A percentile compares a stretch with the other conserved stretches of the same genome.
These are phyloP conservation scores for Clitopilus passeckerianus DNA, from an alignment of 768 basidiomycete genomes.

Conservation along the genomic window DNA sequence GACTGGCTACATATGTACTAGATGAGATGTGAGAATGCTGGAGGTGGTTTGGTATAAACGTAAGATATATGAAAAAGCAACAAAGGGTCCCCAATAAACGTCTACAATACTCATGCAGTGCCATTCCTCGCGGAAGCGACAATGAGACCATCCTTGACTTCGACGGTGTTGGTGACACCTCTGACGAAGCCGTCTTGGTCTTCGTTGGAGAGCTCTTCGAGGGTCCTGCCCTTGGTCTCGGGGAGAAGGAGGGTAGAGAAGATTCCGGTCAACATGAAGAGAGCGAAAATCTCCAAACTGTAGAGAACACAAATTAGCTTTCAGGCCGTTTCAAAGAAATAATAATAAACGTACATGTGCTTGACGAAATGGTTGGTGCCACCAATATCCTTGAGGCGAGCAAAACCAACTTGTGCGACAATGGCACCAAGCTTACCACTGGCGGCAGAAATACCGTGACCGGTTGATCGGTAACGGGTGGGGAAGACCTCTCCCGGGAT, in stretches of 20 bases:
- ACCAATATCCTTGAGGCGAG: slow-evolving; percentile 61
- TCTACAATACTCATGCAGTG: neutral
- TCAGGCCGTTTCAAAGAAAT: neutral
- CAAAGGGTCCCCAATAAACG: neutral
- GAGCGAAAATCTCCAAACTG: slow-evolving; percentile 74
- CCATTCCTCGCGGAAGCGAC: neutral
- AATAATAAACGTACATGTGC: slow-evolving; percentile 56
- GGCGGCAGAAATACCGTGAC: slow-evolving; percentile 81
- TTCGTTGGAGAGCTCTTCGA: slow-evolving; percentile 76
- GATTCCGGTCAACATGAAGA: slow-evolving; percentile 85
- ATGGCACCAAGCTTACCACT: slow-evolving; percentile 83
- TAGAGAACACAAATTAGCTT: neutral
- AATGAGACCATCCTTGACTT: neutral
- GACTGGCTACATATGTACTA: neutral
- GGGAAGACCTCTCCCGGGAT: slow-evolving; percentile 84
- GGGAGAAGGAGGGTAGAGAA: slow-evolving; percentile 77
- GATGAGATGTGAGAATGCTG: neutral
- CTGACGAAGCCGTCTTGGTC: slow-evolving; percentile 57
- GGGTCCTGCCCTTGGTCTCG: slow-evolving; percentile 63
- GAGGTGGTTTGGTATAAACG: neutral
- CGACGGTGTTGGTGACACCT: slow-evolving; percentile 12
- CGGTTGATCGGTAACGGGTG: slow-evolving; percentile 83
- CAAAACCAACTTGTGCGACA: slow-evolving; percentile 75
- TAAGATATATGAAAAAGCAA: neutral
- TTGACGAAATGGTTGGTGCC: slow-evolving; percentile 56